Conservation (phyloP, 306 rosid species). For the Rosa rugosa region DNA sequence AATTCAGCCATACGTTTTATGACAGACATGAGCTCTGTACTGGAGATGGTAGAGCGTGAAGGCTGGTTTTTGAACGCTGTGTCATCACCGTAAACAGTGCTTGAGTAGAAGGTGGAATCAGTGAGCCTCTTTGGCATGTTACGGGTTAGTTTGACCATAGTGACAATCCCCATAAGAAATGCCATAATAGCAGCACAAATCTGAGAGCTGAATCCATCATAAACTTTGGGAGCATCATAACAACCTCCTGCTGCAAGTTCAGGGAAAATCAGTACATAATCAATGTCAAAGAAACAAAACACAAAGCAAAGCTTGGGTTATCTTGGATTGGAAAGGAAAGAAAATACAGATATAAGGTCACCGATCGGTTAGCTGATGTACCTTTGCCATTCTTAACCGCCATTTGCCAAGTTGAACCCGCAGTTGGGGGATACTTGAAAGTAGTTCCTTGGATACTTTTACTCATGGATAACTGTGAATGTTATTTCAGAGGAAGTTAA, state of each 20-base stretch:
- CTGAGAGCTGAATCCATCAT: slow-evolving; percentile 54
- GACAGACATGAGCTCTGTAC: slow-evolving; percentile 49
- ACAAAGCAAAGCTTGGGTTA: background rate
- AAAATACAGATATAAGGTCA: background rate
- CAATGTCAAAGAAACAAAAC: background rate
- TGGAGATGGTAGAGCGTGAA: slow-evolving; percentile 37
- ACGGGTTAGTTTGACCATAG: slow-evolving; percentile 70
- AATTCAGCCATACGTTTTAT: slow-evolving; percentile 85
- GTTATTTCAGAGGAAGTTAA: slow-evolving; percentile 24
- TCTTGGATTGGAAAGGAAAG: background rate
- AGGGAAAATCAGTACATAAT: background rate
- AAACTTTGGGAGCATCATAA: slow-evolving; percentile 43
- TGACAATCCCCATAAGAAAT: slow-evolving; percentile 67
- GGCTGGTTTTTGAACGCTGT: slow-evolving; percentile 26
- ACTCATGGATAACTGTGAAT: slow-evolving; percentile 44
- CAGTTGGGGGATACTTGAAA: slow-evolving; percentile 29
- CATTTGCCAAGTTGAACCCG: slow-evolving; percentile 35
- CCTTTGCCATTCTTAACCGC: slow-evolving; percentile 36
- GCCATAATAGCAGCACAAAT: slow-evolving; percentile 66
- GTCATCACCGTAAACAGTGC: slow-evolving; percentile 34
- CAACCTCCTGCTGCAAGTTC: slow-evolving; percentile 29
- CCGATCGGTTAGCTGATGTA: slow-evolving; percentile 18
- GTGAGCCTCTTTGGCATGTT: slow-evolving; percentile 82
- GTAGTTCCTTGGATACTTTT: slow-evolving; percentile 14
- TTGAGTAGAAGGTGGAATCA: slow-evolving; percentile 70